Percentiles rank a stretch among this genome's conserved stretches.
These are phyloP conservation scores for Murraya paniculata DNA, from an alignment of 345 rosid genomes.

Conservation along the genomic window DNA sequence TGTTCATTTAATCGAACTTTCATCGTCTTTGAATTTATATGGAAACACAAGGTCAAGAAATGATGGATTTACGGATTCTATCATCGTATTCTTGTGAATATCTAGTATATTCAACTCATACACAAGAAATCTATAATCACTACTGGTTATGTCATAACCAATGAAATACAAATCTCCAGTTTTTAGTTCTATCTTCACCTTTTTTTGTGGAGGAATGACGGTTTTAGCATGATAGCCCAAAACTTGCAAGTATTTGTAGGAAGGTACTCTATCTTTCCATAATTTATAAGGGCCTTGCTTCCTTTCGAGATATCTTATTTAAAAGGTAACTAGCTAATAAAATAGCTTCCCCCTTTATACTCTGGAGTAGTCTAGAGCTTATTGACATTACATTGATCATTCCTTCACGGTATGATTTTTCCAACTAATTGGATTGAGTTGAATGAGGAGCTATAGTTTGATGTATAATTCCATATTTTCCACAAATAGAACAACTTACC, in stretches of 20 bases:
- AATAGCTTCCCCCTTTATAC: background rate
- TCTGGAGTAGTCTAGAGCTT: background rate
- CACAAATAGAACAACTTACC: no score
- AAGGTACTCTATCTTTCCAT: background rate
- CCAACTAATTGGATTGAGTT: no score
- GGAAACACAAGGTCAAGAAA: background rate
- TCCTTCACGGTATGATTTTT: background rate
- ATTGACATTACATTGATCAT: background rate
- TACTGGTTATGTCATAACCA: background rate
- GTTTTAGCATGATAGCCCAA: background rate
- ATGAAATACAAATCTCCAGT: background rate
- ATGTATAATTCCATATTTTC: no score
- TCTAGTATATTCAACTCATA: background rate
- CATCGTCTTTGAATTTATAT: background rate
- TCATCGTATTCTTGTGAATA: background rate
- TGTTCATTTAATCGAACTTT: no score
- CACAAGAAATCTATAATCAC: background rate
- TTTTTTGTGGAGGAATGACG: background rate
- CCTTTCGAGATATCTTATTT: background rate
- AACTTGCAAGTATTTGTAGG: background rate
- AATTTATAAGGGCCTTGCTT: background rate
- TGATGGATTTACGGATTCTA: background rate
- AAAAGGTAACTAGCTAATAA: background rate
- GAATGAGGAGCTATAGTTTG: no score
- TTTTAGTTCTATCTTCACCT: background rate